Conservation (phyloP, 2,329 filamentous ascomycete genomes). For the Myriosclerotinia scirpicola region DNA sequence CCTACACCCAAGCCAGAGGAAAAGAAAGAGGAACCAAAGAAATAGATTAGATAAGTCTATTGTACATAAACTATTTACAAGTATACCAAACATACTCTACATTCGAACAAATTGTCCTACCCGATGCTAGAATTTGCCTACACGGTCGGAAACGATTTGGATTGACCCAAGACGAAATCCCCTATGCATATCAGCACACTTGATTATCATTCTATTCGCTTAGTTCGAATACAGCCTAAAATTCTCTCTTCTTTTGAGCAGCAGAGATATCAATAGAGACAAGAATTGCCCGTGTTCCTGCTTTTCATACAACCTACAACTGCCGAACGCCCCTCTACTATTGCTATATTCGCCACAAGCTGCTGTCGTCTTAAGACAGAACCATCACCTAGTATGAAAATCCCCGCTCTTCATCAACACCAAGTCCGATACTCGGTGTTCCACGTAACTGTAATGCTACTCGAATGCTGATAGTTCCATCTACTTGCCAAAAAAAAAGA, state of each 20-base stretch:
- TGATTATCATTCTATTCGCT: background rate
- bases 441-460: too few relatives aligned
- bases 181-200: background rate
- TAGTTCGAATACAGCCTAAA: background rate
- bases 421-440: too few relatives aligned
- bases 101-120: background rate
- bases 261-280: background rate
- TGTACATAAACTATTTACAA: constrained; percentile 37
- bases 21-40: constrained; percentile 88
- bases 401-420: background rate
- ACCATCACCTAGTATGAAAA: too few relatives aligned
- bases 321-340: background rate
- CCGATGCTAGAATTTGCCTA: constrained; percentile 6
- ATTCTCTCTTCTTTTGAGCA: background rate
- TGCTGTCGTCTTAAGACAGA: background rate
- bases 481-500: too few relatives aligned
- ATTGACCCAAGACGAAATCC: background rate
- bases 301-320: background rate
- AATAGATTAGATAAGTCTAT: constrained; percentile 53
- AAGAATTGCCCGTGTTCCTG: background rate
- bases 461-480: too few relatives aligned
- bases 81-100: constrained; percentile 24
- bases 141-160: background rate
- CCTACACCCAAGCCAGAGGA: constrained; percentile 94
- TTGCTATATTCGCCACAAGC: background rate